These are phyloP conservation scores for Ceratocystis diversiconidia DNA, from an alignment of 2,329 filamentous ascomycete genomes.

Conservation along the genomic window DNA sequence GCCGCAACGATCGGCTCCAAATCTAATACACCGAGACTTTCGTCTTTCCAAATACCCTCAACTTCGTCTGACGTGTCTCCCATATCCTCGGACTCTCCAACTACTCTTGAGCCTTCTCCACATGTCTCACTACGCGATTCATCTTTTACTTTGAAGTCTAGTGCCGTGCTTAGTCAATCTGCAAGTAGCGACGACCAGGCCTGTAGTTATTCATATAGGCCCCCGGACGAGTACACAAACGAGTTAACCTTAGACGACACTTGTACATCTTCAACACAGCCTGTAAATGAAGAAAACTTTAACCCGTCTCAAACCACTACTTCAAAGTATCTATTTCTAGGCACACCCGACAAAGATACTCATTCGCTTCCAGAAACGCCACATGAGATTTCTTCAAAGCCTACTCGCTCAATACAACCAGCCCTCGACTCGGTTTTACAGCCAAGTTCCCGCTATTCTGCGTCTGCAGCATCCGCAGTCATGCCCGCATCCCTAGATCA, in stretches of 20 bases:
- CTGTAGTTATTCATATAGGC: not conserved
- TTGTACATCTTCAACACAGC: not conserved
- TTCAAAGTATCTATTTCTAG: not conserved
- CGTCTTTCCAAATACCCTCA: not conserved
- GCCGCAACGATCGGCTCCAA: not conserved
- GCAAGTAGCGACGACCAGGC: not conserved
- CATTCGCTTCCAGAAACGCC: not conserved
- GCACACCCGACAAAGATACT: not conserved
- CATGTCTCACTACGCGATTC: not conserved
- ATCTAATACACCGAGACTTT: not conserved
- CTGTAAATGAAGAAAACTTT: not conserved
- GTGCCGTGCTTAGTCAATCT: conserved; percentile 20
- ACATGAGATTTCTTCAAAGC: not conserved
- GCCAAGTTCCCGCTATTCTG: not conserved
- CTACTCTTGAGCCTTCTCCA: not conserved
- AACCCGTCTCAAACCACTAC: not conserved
- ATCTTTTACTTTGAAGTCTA: conserved; percentile 18
- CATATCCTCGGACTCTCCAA: not conserved
- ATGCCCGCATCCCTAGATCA: conserved; percentile 39
- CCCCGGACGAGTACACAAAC: not conserved
- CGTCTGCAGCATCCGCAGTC: not conserved
- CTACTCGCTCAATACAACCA: not conserved
- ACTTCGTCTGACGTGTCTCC: not conserved
- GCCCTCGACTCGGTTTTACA: not conserved
- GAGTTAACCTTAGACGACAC: not conserved